Conservation (phyloP, 345 rosid species). For the Salix suchowensis region DNA sequence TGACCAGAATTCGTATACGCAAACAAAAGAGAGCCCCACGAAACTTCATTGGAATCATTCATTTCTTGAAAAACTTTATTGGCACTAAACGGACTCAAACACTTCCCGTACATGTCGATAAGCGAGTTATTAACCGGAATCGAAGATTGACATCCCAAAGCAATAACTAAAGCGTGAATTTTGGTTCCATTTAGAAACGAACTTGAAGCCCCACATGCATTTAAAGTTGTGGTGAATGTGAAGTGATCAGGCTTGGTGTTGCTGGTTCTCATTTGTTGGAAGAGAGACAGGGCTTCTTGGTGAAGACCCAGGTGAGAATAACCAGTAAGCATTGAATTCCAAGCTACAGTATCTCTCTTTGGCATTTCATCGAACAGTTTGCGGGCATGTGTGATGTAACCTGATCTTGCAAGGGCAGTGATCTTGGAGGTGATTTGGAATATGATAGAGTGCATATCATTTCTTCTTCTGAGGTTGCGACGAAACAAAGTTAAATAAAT, state of each 20-base stretch:
- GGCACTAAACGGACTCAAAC: slow-evolving; percentile 44
- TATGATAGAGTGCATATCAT: slow-evolving; percentile 17
- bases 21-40: slow-evolving; percentile 82
- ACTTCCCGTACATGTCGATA: slow-evolving; percentile 79
- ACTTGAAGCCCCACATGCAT: slow-evolving; percentile 41
- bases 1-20: slow-evolving; percentile 45
- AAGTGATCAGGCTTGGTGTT: slow-evolving; percentile 46
- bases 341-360: slow-evolving; percentile 47
- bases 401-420: slow-evolving; percentile 30
- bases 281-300: slow-evolving; percentile 47
- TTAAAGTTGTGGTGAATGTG: slow-evolving; percentile 59
- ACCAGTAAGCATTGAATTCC: slow-evolving; percentile 72
- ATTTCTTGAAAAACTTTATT: slow-evolving; percentile 49
- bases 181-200: slow-evolving; percentile 42
- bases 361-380: slow-evolving; percentile 69
- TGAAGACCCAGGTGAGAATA: slow-evolving; percentile 58
- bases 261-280: slow-evolving; percentile 39
- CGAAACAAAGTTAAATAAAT: not conserved
- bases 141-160: slow-evolving; percentile 37
- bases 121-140: slow-evolving; percentile 60
- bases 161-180: slow-evolving; percentile 44
- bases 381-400: slow-evolving; percentile 48
- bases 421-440: slow-evolving; percentile 50
- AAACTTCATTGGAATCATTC: slow-evolving; percentile 54
- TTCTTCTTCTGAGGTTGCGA: not conserved